These are phyloP conservation scores for Lactarius trivialis DNA, from an alignment of 768 basidiomycete genomes.

Conservation along the genomic window DNA sequence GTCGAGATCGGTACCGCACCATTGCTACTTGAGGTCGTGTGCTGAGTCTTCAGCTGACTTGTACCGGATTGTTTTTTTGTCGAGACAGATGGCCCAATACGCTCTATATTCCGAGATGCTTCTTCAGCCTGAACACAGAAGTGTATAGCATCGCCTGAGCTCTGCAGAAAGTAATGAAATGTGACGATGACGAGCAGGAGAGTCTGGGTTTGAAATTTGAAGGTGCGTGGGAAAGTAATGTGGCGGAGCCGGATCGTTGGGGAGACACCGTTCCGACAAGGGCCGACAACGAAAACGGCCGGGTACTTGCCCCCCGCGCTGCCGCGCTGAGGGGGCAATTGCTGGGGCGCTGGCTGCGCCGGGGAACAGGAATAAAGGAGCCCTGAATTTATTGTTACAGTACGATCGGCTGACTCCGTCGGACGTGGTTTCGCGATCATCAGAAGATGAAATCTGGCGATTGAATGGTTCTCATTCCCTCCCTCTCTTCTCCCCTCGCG, in stretches of 20 bases:
- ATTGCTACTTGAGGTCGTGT: too few relatives aligned
- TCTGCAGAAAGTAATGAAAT: not conserved
- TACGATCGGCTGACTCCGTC: conserved; percentile 13
- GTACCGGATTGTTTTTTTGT: too few relatives aligned
- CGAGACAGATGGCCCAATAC: too few relatives aligned
- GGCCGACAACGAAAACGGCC: not conserved
- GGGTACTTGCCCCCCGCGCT: not conserved
- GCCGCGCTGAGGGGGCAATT: not conserved
- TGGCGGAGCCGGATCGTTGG: not conserved
- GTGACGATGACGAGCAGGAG: not conserved
- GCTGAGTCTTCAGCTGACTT: too few relatives aligned
- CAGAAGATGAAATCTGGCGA: conserved; percentile 8
- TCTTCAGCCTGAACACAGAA: too few relatives aligned
- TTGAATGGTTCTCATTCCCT: not conserved
- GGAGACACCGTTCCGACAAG: not conserved
- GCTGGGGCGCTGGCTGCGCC: conserved; percentile 4
- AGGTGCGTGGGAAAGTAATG: not conserved
- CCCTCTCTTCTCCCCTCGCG: not conserved
- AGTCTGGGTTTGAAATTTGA: not conserved
- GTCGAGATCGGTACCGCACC: too few relatives aligned
- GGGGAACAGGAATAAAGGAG: not conserved
- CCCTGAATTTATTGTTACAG: conserved; percentile 17
- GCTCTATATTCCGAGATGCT: too few relatives aligned
- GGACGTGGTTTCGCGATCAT: not conserved
- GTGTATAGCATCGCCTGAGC: too few relatives aligned